Conservation (phyloP, 2,329 filamentous ascomycete species). For the Immersiporthe knoxdaviesiana region DNA sequence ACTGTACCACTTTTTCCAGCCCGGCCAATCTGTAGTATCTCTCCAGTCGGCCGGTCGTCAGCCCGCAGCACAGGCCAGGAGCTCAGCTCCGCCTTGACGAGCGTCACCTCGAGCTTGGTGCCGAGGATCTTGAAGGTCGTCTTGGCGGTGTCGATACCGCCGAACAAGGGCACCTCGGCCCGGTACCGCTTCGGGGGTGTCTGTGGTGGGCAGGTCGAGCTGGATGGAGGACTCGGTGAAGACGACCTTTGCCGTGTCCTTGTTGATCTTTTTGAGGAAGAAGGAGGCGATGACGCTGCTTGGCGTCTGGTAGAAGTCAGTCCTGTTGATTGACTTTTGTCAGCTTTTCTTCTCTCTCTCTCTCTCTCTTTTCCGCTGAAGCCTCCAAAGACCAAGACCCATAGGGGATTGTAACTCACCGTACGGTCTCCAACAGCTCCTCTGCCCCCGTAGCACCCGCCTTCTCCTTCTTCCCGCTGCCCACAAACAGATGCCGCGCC, state of each 20-base stretch:
- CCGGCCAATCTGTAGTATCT: constrained; percentile 88
- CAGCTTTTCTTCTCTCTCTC: constrained; percentile 15
- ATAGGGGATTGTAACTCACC: constrained; percentile 52
- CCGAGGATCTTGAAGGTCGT: constrained; percentile 81
- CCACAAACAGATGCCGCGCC: constrained; percentile 80
- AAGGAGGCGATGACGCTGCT: constrained; percentile 85
- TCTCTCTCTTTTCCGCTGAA: too few species aligned
- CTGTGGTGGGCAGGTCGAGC: constrained; percentile 84
- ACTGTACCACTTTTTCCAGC: constrained; percentile 56
- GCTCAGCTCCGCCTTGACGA: constrained; percentile 71
- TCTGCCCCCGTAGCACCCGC: constrained; percentile 54
- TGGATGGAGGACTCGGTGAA: constrained; percentile 67
- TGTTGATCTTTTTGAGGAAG: constrained; percentile 97
- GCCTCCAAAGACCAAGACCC: neutral
- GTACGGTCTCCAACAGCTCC: constrained; percentile 77
- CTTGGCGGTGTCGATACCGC: constrained; percentile 72
- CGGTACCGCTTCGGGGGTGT: constrained; percentile 79
- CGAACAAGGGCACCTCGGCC: constrained; percentile 75
- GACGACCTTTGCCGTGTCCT: constrained; percentile 71
- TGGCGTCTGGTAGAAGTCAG: constrained; percentile 94
- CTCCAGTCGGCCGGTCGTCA: constrained; percentile 69
- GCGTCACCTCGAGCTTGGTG: constrained; percentile 82
- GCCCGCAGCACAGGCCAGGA: constrained; percentile 86
- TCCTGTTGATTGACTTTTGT: constrained; percentile 48
- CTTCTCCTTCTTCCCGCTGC: constrained; percentile 69